A percentile compares a stretch with the other conserved stretches of the same genome.
phyloP scores from a whole-genome alignment of 2,329 filamentous ascomycete genomes.

The Talaromyces sp. region DNA sequence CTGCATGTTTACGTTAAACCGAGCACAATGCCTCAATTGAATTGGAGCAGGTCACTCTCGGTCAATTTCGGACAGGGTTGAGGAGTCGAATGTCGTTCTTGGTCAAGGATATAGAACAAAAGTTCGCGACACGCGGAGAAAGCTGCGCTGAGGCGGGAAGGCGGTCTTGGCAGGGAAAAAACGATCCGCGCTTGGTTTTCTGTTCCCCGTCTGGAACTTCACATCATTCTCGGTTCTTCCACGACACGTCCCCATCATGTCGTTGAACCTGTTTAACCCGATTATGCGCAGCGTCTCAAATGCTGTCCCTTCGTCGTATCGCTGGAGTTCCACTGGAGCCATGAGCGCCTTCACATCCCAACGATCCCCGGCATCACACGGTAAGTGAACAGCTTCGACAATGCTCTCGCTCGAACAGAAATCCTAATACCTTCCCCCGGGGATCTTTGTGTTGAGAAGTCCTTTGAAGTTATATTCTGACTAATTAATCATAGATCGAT shows the following conservation, averaged over 20 bases:
- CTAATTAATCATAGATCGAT: neutral
- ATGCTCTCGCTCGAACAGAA: neutral
- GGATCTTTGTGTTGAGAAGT: neutral
- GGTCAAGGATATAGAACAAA: slow-evolving; percentile 4
- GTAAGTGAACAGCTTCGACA: slow-evolving; percentile 15
- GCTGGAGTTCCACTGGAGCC: slow-evolving; percentile 39
- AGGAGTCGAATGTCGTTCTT: neutral
- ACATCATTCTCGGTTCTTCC: neutral
- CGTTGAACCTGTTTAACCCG: slow-evolving; percentile 32
- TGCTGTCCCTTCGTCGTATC: slow-evolving; percentile 29
- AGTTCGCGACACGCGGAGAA: slow-evolving; percentile 22
- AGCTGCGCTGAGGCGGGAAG: slow-evolving; percentile 23
- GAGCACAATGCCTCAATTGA: neutral
- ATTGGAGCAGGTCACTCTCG: neutral
- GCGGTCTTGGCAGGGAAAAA: slow-evolving; percentile 37
- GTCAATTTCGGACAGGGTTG: neutral
- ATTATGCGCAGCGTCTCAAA: slow-evolving; percentile 29
- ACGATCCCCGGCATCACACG: slow-evolving; percentile 21
- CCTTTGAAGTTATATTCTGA: neutral
- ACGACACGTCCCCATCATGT: slow-evolving; percentile 27
- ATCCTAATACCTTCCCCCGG: neutral
- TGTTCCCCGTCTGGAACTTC: slow-evolving; percentile 3
- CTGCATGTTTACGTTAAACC: slow-evolving; percentile 37
- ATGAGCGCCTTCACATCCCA: slow-evolving; percentile 30
- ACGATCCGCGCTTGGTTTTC: slow-evolving; percentile 28